Percentiles rank a stretch among this genome's conserved stretches.
Conservation (phyloP, 129 eudicot genomes). For the Saussurea involucrata region DNA sequence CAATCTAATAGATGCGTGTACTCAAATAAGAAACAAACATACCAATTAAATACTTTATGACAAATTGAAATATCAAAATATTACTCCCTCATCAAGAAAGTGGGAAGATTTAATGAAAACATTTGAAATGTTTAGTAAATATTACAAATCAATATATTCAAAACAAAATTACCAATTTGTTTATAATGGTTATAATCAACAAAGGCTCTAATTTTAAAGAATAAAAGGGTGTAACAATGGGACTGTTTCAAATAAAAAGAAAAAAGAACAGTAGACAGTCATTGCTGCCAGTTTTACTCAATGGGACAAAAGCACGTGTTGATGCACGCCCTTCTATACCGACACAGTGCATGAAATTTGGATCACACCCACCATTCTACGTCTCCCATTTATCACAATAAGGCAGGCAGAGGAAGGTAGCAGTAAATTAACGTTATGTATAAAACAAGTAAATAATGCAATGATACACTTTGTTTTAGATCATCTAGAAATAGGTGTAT, state of each 20-base stretch:
- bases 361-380: slow-evolving; percentile 12
- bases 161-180: background rate
- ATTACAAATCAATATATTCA: background rate
- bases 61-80: no score
- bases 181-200: background rate
- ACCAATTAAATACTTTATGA: no score
- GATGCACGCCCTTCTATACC: slow-evolving; percentile 1
- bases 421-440: background rate
- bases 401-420: background rate
- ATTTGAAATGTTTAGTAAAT: background rate
- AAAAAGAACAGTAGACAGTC: background rate
- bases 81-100: background rate
- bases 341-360: slow-evolving; percentile 16
- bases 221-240: background rate
- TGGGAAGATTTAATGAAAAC: background rate
- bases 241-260: background rate
- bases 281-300: slow-evolving; percentile 13
- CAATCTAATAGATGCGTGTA: background rate
- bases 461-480: background rate
- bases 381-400: slow-evolving; percentile 1
- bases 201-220: background rate
- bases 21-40: background rate
- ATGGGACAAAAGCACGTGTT: slow-evolving; percentile 23
- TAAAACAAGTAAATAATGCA: background rate
- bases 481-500: background rate